These are phyloP conservation scores for Termitomyces sp. DNA, from an alignment of 768 basidiomycete species.

Conservation along the genomic window DNA sequence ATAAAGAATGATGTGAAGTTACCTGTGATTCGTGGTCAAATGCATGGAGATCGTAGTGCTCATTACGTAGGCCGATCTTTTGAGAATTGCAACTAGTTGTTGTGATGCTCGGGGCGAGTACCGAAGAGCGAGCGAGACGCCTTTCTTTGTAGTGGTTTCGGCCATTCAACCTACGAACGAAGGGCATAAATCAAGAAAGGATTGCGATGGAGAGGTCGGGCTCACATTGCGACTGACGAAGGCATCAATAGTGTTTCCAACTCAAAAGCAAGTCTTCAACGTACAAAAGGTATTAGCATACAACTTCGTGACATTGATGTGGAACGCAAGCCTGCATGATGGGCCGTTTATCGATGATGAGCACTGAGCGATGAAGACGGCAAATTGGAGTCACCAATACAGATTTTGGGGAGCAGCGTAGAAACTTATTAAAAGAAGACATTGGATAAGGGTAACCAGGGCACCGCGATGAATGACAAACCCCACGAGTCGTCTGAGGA, in stretches of 20 bases:
- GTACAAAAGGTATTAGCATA: slow-evolving; percentile 47
- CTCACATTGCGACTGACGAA: slow-evolving; percentile 28
- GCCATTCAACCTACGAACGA: slow-evolving; percentile 16
- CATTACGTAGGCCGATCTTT: slow-evolving; percentile 2
- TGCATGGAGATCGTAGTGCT: slow-evolving; percentile 9
- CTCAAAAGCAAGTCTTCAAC: slow-evolving; percentile 11
- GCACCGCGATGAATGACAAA: slow-evolving; percentile 37
- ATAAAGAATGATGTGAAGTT: neutral
- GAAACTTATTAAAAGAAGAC: slow-evolving; percentile 33
- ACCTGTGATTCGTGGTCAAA: slow-evolving; percentile 8
- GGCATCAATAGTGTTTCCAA: neutral
- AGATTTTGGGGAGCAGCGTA: slow-evolving; percentile 28
- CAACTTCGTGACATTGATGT: slow-evolving; percentile 41
- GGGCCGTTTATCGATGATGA: neutral
- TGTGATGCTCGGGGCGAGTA: slow-evolving; percentile 2
- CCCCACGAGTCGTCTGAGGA: slow-evolving; percentile 33
- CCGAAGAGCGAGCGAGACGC: slow-evolving; percentile 2
- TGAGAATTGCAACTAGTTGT: slow-evolving; percentile 1
- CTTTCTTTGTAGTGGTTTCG: slow-evolving; percentile 14
- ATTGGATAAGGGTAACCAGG: slow-evolving; percentile 39
- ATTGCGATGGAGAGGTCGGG: too few species aligned
- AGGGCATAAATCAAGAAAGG: neutral
- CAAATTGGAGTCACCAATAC: slow-evolving; percentile 26
- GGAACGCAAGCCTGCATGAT: slow-evolving; percentile 36
- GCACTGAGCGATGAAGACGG: neutral